Percentiles rank a stretch among this genome's conserved stretches.
These are phyloP conservation scores for Sphagnum fallax DNA, from an alignment of 228 moss, liverwort and hornwort species.

Conservation along the genomic window DNA sequence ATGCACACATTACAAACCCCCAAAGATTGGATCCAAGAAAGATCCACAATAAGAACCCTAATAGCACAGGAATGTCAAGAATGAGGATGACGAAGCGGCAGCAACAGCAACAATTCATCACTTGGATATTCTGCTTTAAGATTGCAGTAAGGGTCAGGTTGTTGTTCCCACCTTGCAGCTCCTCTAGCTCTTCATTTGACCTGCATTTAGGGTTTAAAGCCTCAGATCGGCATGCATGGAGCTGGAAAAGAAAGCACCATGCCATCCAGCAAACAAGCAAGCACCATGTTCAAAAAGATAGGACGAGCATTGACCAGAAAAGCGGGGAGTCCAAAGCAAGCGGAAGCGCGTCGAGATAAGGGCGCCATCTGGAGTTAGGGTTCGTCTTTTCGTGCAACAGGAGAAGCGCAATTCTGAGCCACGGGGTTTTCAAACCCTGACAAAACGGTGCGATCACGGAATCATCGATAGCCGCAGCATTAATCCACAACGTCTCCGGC, in stretches of 20 bases:
- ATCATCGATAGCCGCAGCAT: conserved; percentile 38
- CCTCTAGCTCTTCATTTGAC: conserved; percentile 31
- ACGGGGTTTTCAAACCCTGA: conserved; percentile 47
- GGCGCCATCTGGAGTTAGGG: conserved; percentile 66
- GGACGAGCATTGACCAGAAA: conserved; percentile 54
- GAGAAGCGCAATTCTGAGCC: conserved; percentile 73
- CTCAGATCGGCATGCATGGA: no score
- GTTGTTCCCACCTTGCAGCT: conserved; percentile 33
- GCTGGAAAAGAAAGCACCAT: background rate
- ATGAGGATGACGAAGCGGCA: no score
- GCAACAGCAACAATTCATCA: no score
- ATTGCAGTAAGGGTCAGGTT: no score
- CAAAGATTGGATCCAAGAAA: no score
- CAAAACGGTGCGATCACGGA: conserved; percentile 39
- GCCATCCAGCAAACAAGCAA: background rate
- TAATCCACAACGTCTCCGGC: conserved; percentile 68
- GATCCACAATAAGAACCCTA: no score
- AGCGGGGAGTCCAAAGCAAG: conserved; percentile 58
- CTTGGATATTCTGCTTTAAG: no score
- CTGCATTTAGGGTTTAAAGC: conserved; percentile 6
- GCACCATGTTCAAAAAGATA: background rate
- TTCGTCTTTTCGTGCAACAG: conserved; percentile 56
- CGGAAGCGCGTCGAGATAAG: conserved; percentile 74
- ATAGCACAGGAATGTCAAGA: no score
- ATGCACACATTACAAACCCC: no score